Evolutionary conservation across 2,329 filamentous ascomycete genomes (phyloP).

Genomic region (Fusarium nanum): DNA sequence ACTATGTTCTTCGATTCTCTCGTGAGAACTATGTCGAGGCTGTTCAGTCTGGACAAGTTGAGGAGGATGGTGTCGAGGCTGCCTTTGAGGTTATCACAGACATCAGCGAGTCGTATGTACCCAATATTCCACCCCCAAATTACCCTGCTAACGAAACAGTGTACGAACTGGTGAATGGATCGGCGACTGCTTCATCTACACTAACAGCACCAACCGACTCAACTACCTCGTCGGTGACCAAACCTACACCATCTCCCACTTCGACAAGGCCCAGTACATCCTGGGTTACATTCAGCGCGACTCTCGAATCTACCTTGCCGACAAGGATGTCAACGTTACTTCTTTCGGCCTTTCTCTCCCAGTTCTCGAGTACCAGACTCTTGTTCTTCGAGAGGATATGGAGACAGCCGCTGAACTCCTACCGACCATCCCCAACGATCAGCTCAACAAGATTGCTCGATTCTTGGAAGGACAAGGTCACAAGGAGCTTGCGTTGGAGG

Average conservation of each 20-base stretch:
- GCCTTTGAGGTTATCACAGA: conserved; percentile 97
- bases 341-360: conserved; percentile 92
- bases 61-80: conserved; percentile 91
- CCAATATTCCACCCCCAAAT: conserved; percentile 42
- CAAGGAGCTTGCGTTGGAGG: conserved; percentile 93
- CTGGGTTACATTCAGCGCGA: conserved; percentile 96
- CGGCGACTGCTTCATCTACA: conserved; percentile 99
- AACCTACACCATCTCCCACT: conserved; percentile 97
- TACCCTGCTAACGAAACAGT: conserved; percentile 54
- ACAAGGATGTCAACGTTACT: conserved; percentile 93
- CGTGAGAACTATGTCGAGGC: conserved; percentile 89
- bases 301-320: conserved; percentile 92
- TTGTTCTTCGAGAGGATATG: conserved; percentile 93
- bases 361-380: conserved; percentile 95
- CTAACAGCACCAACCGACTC: conserved; percentile 93
- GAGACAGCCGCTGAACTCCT: conserved; percentile 90
- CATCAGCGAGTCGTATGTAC: conserved; percentile 80
- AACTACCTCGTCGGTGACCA: conserved; percentile 99
- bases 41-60: conserved; percentile 82
- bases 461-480: conserved; percentile 98
- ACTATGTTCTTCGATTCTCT: conserved; percentile 93
- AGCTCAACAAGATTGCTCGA: conserved; percentile 97
- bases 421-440: conserved; percentile 84
- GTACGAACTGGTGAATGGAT: conserved; percentile 98
- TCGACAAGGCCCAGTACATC: conserved; percentile 94